Percentiles rank a stretch among this genome's conserved stretches.
Evolutionary conservation across 257 asterid genomes (phyloP).

Genomic region (Solanum gandarillasii): DNA sequence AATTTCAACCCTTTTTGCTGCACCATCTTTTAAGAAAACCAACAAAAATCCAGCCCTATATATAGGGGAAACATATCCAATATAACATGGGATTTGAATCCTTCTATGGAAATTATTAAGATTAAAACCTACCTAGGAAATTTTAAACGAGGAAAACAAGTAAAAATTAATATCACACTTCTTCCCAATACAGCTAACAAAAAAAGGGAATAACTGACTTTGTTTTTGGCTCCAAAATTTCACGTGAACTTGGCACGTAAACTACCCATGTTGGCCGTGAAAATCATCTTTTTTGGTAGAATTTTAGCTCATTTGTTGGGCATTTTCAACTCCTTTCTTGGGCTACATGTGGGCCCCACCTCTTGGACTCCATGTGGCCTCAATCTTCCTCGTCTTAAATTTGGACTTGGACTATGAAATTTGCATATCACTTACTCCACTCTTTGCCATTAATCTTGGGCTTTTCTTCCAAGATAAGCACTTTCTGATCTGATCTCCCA

Average conservation of each 20-base stretch:
- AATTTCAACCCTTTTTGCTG: not conserved
- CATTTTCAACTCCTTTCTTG: not conserved
- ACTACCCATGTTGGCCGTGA: not conserved
- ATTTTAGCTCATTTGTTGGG: not conserved
- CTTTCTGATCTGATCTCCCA: not conserved
- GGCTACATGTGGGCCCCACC: not conserved
- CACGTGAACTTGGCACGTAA: not conserved
- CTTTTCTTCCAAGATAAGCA: not conserved
- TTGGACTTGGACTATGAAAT: not conserved
- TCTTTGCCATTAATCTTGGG: not conserved
- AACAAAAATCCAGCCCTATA: not conserved
- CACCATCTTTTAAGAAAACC: not conserved
- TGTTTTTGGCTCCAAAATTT: not conserved
- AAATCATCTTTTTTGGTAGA: not conserved
- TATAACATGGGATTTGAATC: not conserved
- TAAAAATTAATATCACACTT: not conserved
- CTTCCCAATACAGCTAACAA: not conserved
- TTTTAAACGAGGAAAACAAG: not conserved
- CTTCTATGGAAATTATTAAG: not conserved
- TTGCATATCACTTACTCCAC: not conserved
- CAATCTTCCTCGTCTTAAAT: not conserved
- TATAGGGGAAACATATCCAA: not conserved
- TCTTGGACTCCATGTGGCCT: not conserved
- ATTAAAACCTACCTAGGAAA: not conserved
- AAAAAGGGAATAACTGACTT: not conserved